These are phyloP conservation scores for Penicillium ochrochloron DNA, from an alignment of 495 filamentous ascomycete species.

Conservation along the genomic window DNA sequence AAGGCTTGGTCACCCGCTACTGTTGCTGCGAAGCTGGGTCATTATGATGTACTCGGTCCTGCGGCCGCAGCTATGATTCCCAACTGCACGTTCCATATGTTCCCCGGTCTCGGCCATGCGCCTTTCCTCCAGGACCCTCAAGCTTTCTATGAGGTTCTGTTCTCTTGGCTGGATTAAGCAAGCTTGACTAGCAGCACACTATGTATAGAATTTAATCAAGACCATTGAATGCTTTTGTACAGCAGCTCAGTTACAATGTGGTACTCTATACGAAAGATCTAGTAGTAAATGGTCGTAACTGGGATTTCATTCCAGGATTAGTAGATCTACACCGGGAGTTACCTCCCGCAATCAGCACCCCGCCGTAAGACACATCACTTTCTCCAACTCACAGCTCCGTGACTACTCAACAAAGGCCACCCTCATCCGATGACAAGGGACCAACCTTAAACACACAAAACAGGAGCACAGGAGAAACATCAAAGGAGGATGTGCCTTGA, in stretches of 20 bases:
- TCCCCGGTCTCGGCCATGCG: slow-evolving; percentile 25
- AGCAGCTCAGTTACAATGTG: no score
- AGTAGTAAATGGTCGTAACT: slow-evolving; percentile 24
- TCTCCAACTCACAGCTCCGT: background rate
- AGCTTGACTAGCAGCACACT: no score
- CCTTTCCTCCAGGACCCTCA: slow-evolving; percentile 25
- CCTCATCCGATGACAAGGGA: background rate
- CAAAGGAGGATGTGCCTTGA: slow-evolving; percentile 4
- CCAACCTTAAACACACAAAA: background rate
- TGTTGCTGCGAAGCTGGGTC: slow-evolving; percentile 17
- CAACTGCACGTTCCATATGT: slow-evolving; percentile 24
- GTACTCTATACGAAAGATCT: background rate
- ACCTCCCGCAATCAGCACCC: slow-evolving; percentile 18
- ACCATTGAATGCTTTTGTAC: no score
- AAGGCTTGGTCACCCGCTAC: slow-evolving; percentile 14
- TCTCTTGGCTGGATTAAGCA: slow-evolving; percentile 9
- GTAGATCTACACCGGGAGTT: slow-evolving; percentile 28
- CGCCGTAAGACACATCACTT: slow-evolving; percentile 9
- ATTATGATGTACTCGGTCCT: slow-evolving; percentile 19
- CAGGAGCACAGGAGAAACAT: slow-evolving; percentile 7
- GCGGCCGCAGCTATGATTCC: slow-evolving; percentile 24
- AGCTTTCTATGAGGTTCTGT: slow-evolving; percentile 18
- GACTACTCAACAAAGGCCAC: background rate
- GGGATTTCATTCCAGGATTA: slow-evolving; percentile 36
- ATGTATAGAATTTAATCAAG: no score